Percentiles rank a stretch among this genome's conserved stretches.
These are phyloP conservation scores for Coemansia sp. DNA, from an alignment of 192 early-diverging fungal species.

Conservation along the genomic window DNA sequence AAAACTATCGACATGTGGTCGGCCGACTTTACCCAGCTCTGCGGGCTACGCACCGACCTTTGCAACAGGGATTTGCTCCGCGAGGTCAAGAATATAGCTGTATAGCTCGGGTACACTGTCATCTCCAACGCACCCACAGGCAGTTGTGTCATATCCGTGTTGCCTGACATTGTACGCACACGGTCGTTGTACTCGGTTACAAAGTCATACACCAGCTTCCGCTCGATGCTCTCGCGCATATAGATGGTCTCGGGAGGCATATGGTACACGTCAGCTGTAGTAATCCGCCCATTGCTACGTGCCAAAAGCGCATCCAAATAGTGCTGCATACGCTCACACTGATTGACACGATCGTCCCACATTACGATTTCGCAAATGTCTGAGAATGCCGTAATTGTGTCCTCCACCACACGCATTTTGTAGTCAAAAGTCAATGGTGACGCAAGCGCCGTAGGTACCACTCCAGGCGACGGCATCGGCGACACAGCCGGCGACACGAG, in stretches of 20 bases:
- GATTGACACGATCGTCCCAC: conserved; percentile 62
- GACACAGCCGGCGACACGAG: conserved; percentile 13
- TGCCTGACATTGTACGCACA: conserved; percentile 10
- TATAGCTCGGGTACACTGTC: conserved; percentile 17
- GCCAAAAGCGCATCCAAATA: conserved; percentile 38
- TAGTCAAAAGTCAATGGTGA: conserved; percentile 61
- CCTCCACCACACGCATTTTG: conserved; percentile 61
- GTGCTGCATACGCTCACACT: conserved; percentile 49
- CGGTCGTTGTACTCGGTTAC: conserved; percentile 44
- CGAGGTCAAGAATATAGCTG: conserved; percentile 22
- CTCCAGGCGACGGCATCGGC: conserved; percentile 2
- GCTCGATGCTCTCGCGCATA: conserved; percentile 44
- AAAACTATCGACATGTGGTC: conserved; percentile 30
- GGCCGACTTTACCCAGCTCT: conserved; percentile 20
- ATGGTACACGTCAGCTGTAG: conserved; percentile 31
- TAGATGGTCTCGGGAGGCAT: conserved; percentile 47
- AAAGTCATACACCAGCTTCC: conserved; percentile 29
- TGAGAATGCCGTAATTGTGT: conserved; percentile 54
- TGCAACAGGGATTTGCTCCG: conserved; percentile 17
- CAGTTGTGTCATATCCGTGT: conserved; percentile 7
- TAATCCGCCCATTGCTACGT: conserved; percentile 30
- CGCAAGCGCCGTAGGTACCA: conserved; percentile 18
- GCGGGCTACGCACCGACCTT: conserved; percentile 33
- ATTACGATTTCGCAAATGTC: conserved; percentile 50
- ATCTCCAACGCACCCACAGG: conserved; percentile 30